These are phyloP conservation scores for Pythium rhizo-oryzae DNA, from an alignment of 352 stramenopile genomes.

Conservation along the genomic window DNA sequence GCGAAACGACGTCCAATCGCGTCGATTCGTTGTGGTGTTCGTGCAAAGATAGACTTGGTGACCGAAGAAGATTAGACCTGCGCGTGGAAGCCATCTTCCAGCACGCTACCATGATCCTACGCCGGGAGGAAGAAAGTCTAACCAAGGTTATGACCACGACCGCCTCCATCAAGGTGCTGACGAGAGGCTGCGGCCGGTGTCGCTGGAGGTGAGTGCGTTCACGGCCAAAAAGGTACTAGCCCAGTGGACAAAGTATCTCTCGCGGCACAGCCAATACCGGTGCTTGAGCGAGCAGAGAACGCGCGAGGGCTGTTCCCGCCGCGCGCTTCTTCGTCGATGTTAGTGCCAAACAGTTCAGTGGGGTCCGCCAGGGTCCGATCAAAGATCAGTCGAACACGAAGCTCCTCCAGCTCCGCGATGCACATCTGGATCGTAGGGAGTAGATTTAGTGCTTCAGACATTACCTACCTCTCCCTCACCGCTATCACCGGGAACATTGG, in stretches of 20 bases:
- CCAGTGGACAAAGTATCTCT: not conserved
- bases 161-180: not conserved
- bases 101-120: not conserved
- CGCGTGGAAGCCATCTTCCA: conserved; percentile 3
- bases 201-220: not conserved
- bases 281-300: not conserved
- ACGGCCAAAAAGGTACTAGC: not conserved
- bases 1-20: not conserved
- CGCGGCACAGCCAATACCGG: not conserved
- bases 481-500: not conserved
- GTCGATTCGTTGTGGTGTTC: not conserved
- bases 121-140: not conserved
- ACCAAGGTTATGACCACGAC: not conserved
- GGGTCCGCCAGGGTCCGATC: not conserved
- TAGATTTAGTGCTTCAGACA: not conserved
- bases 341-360: not conserved
- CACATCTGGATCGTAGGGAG: not conserved
- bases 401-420: not conserved
- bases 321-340: too few species aligned
- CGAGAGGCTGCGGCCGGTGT: not conserved
- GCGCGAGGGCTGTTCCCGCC: not conserved
- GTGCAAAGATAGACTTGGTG: not conserved
- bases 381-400: not conserved
- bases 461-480: not conserved
- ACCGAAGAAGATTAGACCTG: not conserved